Evolutionary conservation across 768 basidiomycete genomes (phyloP).

Genomic region (Pholiota microspora): DNA sequence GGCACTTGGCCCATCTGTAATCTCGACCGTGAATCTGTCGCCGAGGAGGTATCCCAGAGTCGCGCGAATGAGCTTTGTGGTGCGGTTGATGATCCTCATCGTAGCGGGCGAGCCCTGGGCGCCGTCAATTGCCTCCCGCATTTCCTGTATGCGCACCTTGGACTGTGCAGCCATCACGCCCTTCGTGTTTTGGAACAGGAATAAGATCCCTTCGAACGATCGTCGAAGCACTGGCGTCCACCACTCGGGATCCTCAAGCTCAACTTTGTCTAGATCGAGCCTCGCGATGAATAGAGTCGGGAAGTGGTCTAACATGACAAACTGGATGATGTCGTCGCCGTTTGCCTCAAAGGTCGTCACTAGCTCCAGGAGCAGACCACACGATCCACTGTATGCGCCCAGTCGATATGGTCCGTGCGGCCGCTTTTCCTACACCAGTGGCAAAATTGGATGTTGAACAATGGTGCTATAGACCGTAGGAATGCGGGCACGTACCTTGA

Average conservation of each 20-base stretch:
- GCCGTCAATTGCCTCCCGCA: not conserved
- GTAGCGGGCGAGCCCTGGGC: not conserved
- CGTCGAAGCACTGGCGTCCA: not conserved
- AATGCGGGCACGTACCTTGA: constrained; percentile 6
- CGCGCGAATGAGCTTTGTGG: not conserved
- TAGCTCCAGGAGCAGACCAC: not conserved
- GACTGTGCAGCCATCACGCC: not conserved
- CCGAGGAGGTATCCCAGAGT: not conserved
- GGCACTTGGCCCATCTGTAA: not conserved
- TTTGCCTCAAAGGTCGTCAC: not conserved
- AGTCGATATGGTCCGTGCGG: not conserved
- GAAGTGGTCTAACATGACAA: constrained; percentile 4
- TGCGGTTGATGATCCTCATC: not conserved
- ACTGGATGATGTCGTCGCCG: not conserved
- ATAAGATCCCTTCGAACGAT: not conserved
- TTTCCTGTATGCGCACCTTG: not conserved
- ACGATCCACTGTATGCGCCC: not conserved
- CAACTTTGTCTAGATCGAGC: not conserved
- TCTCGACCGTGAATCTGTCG: not conserved
- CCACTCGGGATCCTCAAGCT: constrained; percentile 1
- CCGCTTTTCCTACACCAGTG: not conserved
- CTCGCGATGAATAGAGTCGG: not conserved
- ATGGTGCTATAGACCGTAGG: too few species aligned
- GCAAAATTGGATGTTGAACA: too few species aligned
- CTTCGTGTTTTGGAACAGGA: not conserved